Base-by-base conservation (phyloP, 805 yeast species). In the Spencermartinsiella europaea region DNA sequence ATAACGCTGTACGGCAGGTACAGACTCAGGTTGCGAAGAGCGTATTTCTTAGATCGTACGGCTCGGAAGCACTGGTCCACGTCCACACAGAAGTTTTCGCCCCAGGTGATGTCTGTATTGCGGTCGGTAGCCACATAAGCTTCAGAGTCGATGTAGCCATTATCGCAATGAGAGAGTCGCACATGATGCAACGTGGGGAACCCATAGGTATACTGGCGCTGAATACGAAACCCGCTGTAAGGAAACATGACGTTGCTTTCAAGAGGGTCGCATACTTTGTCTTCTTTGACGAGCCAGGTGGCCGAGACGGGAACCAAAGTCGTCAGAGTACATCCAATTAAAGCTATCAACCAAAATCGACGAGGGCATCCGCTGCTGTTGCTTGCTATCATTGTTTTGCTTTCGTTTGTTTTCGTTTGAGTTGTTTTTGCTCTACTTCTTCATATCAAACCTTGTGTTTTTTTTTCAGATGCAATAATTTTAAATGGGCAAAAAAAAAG, bases 1-100 rank as follows among this genome's bases (percentile, higher is more conserved):
- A 82, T 76, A 65, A 77, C 76, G 1, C 82, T 72, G 22, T 71
- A 65, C 0, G 87, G 86, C 14, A 78, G 65, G 55, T 73, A 80
- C 14, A 78, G 57, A 3, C 72, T 64, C 35, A 73, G 44, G 19
- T 69, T 62, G 48, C 79, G 62, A 4, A 61, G 57, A 1, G 77
- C 76, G 56, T 78, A 81, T 53, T 76, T 74, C 56, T 74, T 73
- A 35, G 81, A 68, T 53, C 89, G 70, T 62, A 77, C 85, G 47
- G 81, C 59, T 47, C 80, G 78, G 55, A 73, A 81, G 48, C 85
- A 80, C 10, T 63, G 43, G 16, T 67, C 46, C 3, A 35, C 12
- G 34, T 42, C 33, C 16, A 51, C 44, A 33, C 58, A 54, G 45
- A 53, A 45, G 45, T 54, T 43, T 2, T 20, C 58, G 2, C 64